Conservation (phyloP, 495 filamentous ascomycete genomes). For the Elasticomyces elasticus region DNA sequence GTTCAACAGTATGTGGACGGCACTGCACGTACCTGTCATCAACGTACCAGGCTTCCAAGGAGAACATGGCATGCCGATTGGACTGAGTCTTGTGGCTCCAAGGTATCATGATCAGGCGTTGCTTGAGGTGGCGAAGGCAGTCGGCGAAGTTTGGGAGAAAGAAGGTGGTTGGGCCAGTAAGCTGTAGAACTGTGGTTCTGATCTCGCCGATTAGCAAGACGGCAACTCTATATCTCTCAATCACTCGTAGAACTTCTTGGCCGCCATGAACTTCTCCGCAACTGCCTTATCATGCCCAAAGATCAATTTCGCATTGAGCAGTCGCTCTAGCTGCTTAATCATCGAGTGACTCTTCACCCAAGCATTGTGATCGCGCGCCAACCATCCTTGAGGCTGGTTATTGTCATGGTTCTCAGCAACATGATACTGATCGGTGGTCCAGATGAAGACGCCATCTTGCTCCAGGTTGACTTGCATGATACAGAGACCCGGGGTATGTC, state of each 20-base stretch:
- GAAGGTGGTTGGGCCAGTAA: slow-evolving; percentile 34
- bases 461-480: slow-evolving; percentile 33
- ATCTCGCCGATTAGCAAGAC: too few species aligned
- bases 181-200: background rate
- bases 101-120: slow-evolving; percentile 40
- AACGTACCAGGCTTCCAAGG: slow-evolving; percentile 45
- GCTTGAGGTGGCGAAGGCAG: slow-evolving; percentile 34
- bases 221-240: too few species aligned
- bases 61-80: slow-evolving; percentile 40
- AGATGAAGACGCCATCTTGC: slow-evolving; percentile 30
- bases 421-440: slow-evolving; percentile 32
- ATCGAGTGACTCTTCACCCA: background rate
- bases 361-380: slow-evolving; percentile 26
- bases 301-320: too few species aligned
- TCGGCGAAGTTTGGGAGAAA: slow-evolving; percentile 35
- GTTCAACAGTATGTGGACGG: slow-evolving; percentile 27
- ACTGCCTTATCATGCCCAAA: too few species aligned
- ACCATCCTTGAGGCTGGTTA: slow-evolving; percentile 34
- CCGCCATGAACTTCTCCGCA: too few species aligned
- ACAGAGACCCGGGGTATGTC: slow-evolving; percentile 26
- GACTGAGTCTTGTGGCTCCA: slow-evolving; percentile 37
- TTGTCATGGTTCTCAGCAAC: slow-evolving; percentile 27
- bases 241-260: too few species aligned
- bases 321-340: too few species aligned
- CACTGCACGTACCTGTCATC: slow-evolving; percentile 40